Evolutionary conservation across 306 rosid genomes (phyloP).

Genomic region (Albizia julibrissin): DNA sequence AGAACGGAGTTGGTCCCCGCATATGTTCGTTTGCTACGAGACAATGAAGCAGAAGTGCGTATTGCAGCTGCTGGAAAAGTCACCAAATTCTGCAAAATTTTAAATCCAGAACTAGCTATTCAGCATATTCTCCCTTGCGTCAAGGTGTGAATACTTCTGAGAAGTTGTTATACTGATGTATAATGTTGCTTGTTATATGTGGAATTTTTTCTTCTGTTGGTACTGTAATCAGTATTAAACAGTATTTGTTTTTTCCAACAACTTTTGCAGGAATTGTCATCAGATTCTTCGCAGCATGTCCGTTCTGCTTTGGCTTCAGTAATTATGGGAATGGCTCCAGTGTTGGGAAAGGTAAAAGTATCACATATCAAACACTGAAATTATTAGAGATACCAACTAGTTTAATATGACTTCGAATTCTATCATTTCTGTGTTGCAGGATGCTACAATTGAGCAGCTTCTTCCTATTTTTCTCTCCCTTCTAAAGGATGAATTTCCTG

Average conservation of each 20-base stretch:
- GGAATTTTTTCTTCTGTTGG: constrained; percentile 13
- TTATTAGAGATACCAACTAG: constrained; percentile 2
- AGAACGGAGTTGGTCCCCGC: constrained; percentile 96
- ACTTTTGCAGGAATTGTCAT: constrained; percentile 80
- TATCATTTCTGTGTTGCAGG: constrained; percentile 56
- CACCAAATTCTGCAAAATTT: constrained; percentile 89
- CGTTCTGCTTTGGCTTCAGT: constrained; percentile 99
- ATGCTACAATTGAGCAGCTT: constrained; percentile 95
- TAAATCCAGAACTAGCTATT: constrained; percentile 84
- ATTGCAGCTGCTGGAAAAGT: constrained; percentile 99
- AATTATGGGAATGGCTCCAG: constrained; percentile 99
- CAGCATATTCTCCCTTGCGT: constrained; percentile 98
- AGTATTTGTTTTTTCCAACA: constrained; percentile 25
- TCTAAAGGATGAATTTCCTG: constrained; percentile 97
- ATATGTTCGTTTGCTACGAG: constrained; percentile 93
- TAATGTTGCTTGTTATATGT: constrained; percentile 8
- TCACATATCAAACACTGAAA: constrained; percentile 15
- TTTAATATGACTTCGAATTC: constrained; percentile 31
- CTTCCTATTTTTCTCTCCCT: constrained; percentile 98
- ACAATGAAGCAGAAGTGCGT: constrained; percentile 98
- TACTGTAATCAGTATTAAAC: constrained; percentile 23
- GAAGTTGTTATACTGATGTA: constrained; percentile 19
- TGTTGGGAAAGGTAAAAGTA: constrained; percentile 81
- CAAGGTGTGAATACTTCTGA: constrained; percentile 58
- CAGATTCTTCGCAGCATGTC: constrained; percentile 99